A percentile compares a stretch with the other conserved stretches of the same genome.
Conservation (phyloP, 1,284 basidiomycete genomes). For the Xerocomus nothofagi region DNA sequence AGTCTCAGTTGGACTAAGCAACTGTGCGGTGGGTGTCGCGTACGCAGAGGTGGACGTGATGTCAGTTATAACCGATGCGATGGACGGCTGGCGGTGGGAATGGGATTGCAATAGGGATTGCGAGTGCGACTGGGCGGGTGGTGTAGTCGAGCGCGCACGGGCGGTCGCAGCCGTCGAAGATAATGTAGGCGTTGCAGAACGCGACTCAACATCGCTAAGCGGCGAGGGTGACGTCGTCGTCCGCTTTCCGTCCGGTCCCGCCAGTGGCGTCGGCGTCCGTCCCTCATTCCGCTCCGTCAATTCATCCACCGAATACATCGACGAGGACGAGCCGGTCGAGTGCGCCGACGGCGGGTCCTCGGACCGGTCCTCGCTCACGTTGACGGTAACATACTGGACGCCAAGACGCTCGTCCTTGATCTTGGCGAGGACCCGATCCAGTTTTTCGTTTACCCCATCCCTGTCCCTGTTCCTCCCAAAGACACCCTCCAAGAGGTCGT, state of each 20-base stretch:
- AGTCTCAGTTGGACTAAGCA: slow-evolving; percentile 33
- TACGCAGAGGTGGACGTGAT: slow-evolving; percentile 41
- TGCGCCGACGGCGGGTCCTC: slow-evolving; percentile 32
- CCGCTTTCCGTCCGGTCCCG: slow-evolving; percentile 22
- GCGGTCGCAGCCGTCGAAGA: slow-evolving; percentile 12
- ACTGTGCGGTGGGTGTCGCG: slow-evolving; percentile 46
- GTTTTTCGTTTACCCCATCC: slow-evolving; percentile 66
- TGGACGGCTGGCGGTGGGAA: slow-evolving; percentile 53
- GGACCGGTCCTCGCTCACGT: slow-evolving; percentile 15
- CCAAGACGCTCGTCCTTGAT: slow-evolving; percentile 53
- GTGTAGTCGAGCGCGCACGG: slow-evolving; percentile 40
- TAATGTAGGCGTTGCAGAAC: slow-evolving; percentile 35
- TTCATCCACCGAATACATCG: slow-evolving; percentile 59
- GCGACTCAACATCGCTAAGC: slow-evolving; percentile 25
- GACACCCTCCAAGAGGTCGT: slow-evolving; percentile 68
- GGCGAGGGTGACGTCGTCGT: slow-evolving; percentile 24
- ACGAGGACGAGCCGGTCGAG: slow-evolving; percentile 46
- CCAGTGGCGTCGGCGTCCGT: slow-evolving; percentile 32
- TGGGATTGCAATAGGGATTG: slow-evolving; percentile 22
- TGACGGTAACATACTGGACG: slow-evolving; percentile 17
- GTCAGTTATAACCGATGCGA: slow-evolving; percentile 66
- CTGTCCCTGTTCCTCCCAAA: slow-evolving; percentile 54
- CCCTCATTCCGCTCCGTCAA: slow-evolving; percentile 17
- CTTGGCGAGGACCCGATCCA: slow-evolving; percentile 79
- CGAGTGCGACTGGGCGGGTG: slow-evolving; percentile 33